A percentile compares a stretch with the other conserved stretches of the same genome.
Evolutionary conservation across 192 early-diverging fungal species (phyloP).

Genomic region (Diversispora epigaea): DNA sequence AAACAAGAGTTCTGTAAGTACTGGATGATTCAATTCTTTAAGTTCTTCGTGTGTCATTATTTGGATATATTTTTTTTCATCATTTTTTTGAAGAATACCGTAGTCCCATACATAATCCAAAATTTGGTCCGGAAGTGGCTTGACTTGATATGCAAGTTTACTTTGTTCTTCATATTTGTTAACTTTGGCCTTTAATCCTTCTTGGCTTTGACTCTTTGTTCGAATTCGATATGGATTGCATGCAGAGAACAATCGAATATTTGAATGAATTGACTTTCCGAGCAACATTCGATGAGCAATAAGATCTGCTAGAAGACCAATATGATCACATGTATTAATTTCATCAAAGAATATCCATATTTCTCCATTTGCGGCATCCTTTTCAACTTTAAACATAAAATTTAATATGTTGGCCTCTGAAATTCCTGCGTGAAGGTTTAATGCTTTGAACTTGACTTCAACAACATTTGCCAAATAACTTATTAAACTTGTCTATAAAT

Average conservation of each 20-base stretch:
- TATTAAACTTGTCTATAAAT: slow-evolving; percentile 27
- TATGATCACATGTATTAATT: slow-evolving; percentile 30
- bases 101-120: slow-evolving; percentile 32
- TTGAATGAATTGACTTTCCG: slow-evolving; percentile 23
- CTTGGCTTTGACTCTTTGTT: too few relatives aligned
- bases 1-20: slow-evolving; percentile 22
- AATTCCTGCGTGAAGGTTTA: slow-evolving; percentile 24
- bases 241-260: slow-evolving; percentile 29
- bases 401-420: slow-evolving; percentile 5
- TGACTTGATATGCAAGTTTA: slow-evolving; percentile 29
- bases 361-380: background rate
- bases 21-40: background rate
- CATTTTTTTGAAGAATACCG: slow-evolving; percentile 17
- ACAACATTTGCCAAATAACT: slow-evolving; percentile 14
- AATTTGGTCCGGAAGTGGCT: slow-evolving; percentile 26
- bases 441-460: slow-evolving; percentile 2
- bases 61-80: background rate
- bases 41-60: background rate
- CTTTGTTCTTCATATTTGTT: slow-evolving; percentile 20
- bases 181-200: background rate
- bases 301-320: slow-evolving; percentile 27
- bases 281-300: slow-evolving; percentile 15
- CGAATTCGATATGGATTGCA: slow-evolving; percentile 32
- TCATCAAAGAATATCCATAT: slow-evolving; percentile 26
- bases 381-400: background rate